These are phyloP conservation scores for Ligustrum vulgare DNA, from an alignment of 257 asterid species.

Conservation along the genomic window DNA sequence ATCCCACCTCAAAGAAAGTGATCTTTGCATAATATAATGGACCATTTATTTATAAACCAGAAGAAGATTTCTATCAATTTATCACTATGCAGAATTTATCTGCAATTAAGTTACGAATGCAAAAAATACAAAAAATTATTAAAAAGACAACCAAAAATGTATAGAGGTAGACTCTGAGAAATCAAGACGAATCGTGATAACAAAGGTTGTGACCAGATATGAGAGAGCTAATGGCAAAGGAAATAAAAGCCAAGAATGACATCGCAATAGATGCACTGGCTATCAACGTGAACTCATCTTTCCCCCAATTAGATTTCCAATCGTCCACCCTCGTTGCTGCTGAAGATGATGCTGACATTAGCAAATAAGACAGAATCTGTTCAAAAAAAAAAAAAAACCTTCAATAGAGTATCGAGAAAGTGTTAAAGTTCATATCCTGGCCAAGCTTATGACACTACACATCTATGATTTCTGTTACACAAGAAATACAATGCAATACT, in stretches of 20 bases:
- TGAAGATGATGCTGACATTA: slow-evolving; percentile 83
- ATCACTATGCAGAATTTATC: background rate
- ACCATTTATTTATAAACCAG: background rate
- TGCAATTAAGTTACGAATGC: background rate
- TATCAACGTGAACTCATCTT: slow-evolving; percentile 72
- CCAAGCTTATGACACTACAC: background rate
- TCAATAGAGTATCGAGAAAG: background rate
- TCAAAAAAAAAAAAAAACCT: background rate
- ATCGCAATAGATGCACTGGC: slow-evolving; percentile 72
- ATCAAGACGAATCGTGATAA: slow-evolving; percentile 42
- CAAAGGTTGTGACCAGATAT: slow-evolving; percentile 70
- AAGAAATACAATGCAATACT: background rate
- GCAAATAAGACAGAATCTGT: slow-evolving; percentile 80
- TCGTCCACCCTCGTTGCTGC: slow-evolving; percentile 84
- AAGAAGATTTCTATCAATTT: background rate
- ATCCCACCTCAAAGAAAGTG: background rate
- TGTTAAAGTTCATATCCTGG: too few species aligned
- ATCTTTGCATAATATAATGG: background rate
- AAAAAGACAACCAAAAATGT: background rate
- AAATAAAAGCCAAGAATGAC: slow-evolving; percentile 74
- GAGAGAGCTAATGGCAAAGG: slow-evolving; percentile 70
- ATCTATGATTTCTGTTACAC: background rate
- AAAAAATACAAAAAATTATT: background rate
- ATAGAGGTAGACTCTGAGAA: background rate
- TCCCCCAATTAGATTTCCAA: slow-evolving; percentile 86